Conservation (phyloP, 208 protist genomes). For the Acanthamoeba lenticulata region DNA sequence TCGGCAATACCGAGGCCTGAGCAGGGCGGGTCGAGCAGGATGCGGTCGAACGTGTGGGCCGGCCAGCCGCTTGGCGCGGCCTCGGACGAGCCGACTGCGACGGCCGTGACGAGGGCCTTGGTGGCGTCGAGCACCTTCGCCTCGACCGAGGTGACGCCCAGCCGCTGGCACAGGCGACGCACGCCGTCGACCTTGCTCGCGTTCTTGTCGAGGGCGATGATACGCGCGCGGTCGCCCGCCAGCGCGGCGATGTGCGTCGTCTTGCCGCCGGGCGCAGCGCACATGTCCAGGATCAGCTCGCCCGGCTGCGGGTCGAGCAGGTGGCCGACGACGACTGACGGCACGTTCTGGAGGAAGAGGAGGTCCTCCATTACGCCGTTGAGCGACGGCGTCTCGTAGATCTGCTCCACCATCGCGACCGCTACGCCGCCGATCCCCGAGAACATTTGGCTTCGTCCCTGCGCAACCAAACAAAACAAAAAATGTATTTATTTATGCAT, state of each 20-base stretch:
- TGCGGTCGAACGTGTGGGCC: slow-evolving; percentile 49
- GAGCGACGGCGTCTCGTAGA: slow-evolving; percentile 64
- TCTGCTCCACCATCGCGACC: slow-evolving; percentile 44
- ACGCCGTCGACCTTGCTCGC: slow-evolving; percentile 23
- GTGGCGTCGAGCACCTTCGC: slow-evolving; percentile 26
- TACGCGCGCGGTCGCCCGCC: neutral
- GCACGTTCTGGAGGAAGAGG: slow-evolving; percentile 71
- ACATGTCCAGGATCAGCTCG: slow-evolving; percentile 70
- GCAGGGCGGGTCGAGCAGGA: slow-evolving; percentile 73
- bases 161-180: neutral
- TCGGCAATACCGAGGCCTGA: slow-evolving; percentile 39
- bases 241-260: slow-evolving; percentile 74
- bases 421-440: neutral
- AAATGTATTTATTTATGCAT: too few species aligned
- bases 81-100: neutral
- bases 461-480: neutral
- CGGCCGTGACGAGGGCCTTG: neutral
- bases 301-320: slow-evolving; percentile 53
- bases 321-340: slow-evolving; percentile 41
- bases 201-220: slow-evolving; percentile 32
- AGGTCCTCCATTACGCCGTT: slow-evolving; percentile 33
- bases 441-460: neutral
- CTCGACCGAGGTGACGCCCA: slow-evolving; percentile 59
- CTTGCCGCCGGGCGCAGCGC: slow-evolving; percentile 78
- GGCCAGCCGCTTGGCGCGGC: neutral